These are phyloP conservation scores for Aspergillus cristatus DNA, from an alignment of 495 filamentous ascomycete species.

Conservation along the genomic window DNA sequence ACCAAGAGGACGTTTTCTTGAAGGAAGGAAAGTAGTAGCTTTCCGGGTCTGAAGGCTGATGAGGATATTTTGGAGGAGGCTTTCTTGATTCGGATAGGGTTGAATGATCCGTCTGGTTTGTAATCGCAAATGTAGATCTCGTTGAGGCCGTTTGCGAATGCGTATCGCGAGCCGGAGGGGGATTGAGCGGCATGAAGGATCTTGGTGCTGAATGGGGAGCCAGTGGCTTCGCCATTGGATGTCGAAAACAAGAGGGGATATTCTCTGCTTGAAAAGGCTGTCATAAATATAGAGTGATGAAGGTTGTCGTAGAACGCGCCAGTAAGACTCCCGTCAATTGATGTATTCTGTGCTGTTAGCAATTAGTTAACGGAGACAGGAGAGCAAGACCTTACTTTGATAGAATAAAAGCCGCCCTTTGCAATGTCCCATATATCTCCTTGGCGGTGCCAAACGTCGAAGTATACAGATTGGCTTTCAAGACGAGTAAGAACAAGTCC, in stretches of 20 bases:
- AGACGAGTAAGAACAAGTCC: slow-evolving; percentile 15
- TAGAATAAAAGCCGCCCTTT: slow-evolving; percentile 13
- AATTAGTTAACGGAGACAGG: background rate
- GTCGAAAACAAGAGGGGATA: slow-evolving; percentile 12
- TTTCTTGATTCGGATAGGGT: slow-evolving; percentile 11
- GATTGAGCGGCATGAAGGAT: slow-evolving; percentile 18
- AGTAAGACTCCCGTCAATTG: slow-evolving; percentile 13
- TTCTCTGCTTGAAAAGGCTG: slow-evolving; percentile 16
- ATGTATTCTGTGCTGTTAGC: slow-evolving; percentile 13
- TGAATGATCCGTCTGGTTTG: slow-evolving; percentile 10
- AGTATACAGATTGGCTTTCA: slow-evolving; percentile 10
- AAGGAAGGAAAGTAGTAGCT: slow-evolving; percentile 14
- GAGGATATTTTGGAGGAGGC: slow-evolving; percentile 14
- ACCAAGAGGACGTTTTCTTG: slow-evolving; percentile 12
- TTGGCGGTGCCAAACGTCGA: slow-evolving; percentile 18
- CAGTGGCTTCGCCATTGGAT: slow-evolving; percentile 5
- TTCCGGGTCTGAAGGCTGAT: slow-evolving; percentile 12
- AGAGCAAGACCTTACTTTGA: background rate
- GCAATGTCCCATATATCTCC: slow-evolving; percentile 12
- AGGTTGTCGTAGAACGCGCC: slow-evolving; percentile 16
- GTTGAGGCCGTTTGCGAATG: slow-evolving; percentile 14
- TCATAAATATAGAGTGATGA: slow-evolving; percentile 12
- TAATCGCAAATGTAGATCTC: slow-evolving; percentile 17
- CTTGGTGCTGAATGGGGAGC: slow-evolving; percentile 6
- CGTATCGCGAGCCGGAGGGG: slow-evolving; percentile 14